Evolutionary conservation across 352 stramenopile genomes (phyloP).

Genomic region (Globisporangium spinosum): DNA sequence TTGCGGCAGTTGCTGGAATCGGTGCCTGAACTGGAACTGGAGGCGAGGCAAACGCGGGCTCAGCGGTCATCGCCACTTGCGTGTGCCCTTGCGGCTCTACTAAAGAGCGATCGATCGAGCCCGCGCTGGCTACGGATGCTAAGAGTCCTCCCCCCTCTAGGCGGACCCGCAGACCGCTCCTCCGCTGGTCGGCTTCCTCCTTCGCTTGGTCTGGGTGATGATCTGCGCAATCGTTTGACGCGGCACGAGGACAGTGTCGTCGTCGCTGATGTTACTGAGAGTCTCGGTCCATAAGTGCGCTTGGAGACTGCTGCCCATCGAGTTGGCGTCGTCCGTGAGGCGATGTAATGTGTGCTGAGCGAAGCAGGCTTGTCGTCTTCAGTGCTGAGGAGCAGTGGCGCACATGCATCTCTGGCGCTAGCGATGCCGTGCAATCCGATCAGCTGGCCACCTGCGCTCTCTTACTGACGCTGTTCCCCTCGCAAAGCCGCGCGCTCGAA

Average conservation of each 20-base stretch:
- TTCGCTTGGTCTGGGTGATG: neutral
- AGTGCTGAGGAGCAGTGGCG: neutral
- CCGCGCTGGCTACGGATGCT: neutral
- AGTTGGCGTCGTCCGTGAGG: neutral
- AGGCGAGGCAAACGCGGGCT: neutral
- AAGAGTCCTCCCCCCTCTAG: neutral
- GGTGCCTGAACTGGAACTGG: neutral
- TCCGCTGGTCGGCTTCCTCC: neutral
- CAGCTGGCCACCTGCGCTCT: neutral
- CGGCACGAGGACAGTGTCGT: neutral
- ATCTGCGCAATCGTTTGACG: neutral
- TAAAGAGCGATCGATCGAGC: neutral
- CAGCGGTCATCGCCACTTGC: slow-evolving; percentile 3
- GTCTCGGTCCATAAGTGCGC: neutral
- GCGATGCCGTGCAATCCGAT: neutral
- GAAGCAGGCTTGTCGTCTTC: neutral
- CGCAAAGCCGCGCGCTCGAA: neutral
- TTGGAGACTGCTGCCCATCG: neutral
- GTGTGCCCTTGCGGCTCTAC: neutral
- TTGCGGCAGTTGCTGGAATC: neutral
- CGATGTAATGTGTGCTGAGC: neutral
- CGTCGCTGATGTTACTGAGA: neutral
- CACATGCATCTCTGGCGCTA: neutral
- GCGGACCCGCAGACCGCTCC: neutral
- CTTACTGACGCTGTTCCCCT: neutral